These are phyloP conservation scores for Pseudonectria buxi DNA, from an alignment of 2,329 filamentous ascomycete species.

Conservation along the genomic window DNA sequence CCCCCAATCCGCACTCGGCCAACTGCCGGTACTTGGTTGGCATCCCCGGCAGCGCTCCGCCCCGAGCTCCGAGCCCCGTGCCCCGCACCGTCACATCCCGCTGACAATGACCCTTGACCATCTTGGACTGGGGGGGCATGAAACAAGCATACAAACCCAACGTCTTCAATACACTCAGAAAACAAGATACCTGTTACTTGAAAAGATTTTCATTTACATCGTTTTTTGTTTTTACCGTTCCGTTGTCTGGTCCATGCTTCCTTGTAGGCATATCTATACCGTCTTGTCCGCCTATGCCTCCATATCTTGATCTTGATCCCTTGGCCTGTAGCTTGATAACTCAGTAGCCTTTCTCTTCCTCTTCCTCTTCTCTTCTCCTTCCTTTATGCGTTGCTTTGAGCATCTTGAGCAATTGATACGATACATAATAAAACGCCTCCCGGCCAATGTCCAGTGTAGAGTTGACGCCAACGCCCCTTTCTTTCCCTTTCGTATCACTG, in stretches of 20 bases:
- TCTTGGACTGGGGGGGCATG: too few relatives aligned
- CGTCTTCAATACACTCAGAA: background rate
- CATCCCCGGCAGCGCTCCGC: conserved; percentile 18
- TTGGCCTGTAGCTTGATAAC: too few relatives aligned
- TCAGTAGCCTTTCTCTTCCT: too few relatives aligned
- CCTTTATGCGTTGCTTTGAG: conserved; percentile 17
- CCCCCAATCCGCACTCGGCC: conserved; percentile 14
- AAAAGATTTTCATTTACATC: conserved; percentile 21
- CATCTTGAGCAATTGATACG: conserved; percentile 16
- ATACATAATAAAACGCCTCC: conserved; percentile 23
- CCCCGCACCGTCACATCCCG: conserved; percentile 43
- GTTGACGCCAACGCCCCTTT: conserved; percentile 20
- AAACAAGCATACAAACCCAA: too few relatives aligned
- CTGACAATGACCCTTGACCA: too few relatives aligned
- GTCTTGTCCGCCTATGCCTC: conserved; percentile 12
- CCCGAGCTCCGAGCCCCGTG: conserved; percentile 39
- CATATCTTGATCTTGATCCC: too few relatives aligned
- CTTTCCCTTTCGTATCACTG: conserved; percentile 1
- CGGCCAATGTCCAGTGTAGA: conserved; percentile 20
- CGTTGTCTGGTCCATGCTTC: conserved; percentile 21
- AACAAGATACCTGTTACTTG: conserved; percentile 1
- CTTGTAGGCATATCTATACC: conserved; percentile 21
- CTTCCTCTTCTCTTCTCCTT: conserved; percentile 2
- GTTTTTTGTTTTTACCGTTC: conserved; percentile 23
- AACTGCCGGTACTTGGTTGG: conserved; percentile 18